phyloP scores from a whole-genome alignment of 108 stramenopile genomes.

The Bacterosira constricta region DNA sequence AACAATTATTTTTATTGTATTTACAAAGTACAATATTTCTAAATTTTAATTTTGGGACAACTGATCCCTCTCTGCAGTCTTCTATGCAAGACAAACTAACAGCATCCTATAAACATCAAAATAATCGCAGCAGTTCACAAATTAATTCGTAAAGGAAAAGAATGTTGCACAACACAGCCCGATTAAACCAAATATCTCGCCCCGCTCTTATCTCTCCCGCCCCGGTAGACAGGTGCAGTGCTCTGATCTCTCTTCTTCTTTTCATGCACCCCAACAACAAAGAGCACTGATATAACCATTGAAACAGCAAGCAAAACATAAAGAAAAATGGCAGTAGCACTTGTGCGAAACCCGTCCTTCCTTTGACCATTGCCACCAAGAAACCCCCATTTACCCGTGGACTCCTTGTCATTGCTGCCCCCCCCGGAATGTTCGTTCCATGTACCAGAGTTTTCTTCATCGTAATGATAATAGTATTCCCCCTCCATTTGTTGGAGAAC shows the following conservation, averaged over 20 bases:
- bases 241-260: slow-evolving; percentile 8
- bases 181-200: no score
- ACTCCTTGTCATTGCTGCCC: not conserved
- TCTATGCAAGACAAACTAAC: no score
- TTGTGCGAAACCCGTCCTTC: not conserved
- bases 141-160: no score
- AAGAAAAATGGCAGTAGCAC: not conserved
- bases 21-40: no score
- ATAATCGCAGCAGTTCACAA: no score
- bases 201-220: no score
- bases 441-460: slow-evolving; percentile 31
- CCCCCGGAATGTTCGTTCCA: slow-evolving; percentile 14
- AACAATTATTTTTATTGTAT: no score
- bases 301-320: slow-evolving; percentile 6
- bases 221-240: slow-evolving; percentile 18
- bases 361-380: not conserved
- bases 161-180: no score
- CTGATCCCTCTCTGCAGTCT: no score
- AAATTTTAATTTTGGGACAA: no score
- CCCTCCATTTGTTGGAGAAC: slow-evolving; percentile 22
- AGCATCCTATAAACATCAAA: no score
- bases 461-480: slow-evolving; percentile 30
- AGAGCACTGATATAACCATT: slow-evolving; percentile 1
- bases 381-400: not conserved
- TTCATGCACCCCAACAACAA: not conserved